A percentile compares a stretch with the other conserved stretches of the same genome.
Evolutionary conservation across 2,329 filamentous ascomycete genomes (phyloP).

Genomic region (Sphaerulina populicola): DNA sequence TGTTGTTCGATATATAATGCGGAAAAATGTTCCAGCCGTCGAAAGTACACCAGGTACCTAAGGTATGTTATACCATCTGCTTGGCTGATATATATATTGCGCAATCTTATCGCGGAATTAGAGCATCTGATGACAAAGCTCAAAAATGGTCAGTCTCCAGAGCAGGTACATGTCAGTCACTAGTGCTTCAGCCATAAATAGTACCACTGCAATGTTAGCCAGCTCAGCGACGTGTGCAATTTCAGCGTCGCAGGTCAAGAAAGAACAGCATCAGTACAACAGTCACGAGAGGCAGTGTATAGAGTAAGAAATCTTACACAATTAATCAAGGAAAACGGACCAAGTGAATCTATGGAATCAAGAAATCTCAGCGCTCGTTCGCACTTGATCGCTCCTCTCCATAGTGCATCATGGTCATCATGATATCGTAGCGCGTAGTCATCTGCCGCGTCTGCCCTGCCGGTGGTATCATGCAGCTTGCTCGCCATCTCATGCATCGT

Average conservation of each 20-base stretch:
- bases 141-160: neutral
- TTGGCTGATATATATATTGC: neutral
- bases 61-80: neutral
- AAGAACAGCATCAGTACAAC: neutral
- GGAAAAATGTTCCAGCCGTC: too few relatives aligned
- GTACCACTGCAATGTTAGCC: neutral
- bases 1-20: too few relatives aligned
- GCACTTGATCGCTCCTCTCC: neutral
- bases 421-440: constrained; percentile 9
- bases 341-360: neutral
- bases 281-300: neutral
- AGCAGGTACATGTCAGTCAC: neutral
- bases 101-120: neutral
- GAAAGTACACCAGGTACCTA: too few relatives aligned
- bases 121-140: neutral
- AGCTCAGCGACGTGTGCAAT: neutral
- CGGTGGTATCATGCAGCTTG: constrained; percentile 14
- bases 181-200: neutral
- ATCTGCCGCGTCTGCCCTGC: constrained; percentile 7
- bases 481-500: constrained; percentile 7
- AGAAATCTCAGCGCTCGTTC: neutral
- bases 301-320: neutral
- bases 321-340: neutral
- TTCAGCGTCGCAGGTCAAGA: neutral
- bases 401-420: neutral